Conservation (phyloP, 371 early-diverging fungal species). For the Mycotypha africana region DNA sequence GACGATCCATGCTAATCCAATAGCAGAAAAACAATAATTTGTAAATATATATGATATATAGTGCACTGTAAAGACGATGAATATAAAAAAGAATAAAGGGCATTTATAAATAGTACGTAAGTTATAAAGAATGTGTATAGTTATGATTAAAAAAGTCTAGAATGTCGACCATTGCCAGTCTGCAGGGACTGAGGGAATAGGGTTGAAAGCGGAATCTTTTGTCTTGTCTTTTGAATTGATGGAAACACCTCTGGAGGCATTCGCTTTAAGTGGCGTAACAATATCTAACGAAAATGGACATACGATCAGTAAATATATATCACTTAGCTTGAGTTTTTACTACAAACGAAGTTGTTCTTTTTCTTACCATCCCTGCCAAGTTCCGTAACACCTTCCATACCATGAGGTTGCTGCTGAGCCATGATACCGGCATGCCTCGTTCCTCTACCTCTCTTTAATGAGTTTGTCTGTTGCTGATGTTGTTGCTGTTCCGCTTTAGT, state of each 20-base stretch:
- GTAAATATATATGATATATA: neutral
- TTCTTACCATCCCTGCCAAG: constrained; percentile 46
- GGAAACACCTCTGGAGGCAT: too few species aligned
- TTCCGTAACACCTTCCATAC: constrained; percentile 46
- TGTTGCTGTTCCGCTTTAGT: neutral
- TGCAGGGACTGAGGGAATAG: constrained; percentile 24
- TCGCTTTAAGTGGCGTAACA: too few species aligned
- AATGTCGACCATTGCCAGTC: constrained; percentile 35
- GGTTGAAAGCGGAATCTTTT: constrained; percentile 17
- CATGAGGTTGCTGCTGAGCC: constrained; percentile 46
- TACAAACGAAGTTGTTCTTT: too few species aligned
- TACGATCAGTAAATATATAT: too few species aligned
- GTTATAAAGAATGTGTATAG: neutral
- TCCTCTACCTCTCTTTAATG: constrained; percentile 4
- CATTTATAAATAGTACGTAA: neutral
- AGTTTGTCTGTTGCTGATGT: constrained; percentile 1
- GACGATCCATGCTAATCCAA: constrained; percentile 95
- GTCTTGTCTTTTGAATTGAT: too few species aligned
- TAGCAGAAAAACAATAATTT: constrained; percentile 62
- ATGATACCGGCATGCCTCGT: constrained; percentile 34
- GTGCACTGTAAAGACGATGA: neutral
- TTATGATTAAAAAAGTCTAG: constrained; percentile 4
- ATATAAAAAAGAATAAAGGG: too few species aligned
- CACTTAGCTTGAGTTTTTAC: too few species aligned
- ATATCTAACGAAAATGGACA: too few species aligned